These are phyloP conservation scores for Zostera marina DNA, from an alignment of 116 monocot genomes.

Conservation along the genomic window DNA sequence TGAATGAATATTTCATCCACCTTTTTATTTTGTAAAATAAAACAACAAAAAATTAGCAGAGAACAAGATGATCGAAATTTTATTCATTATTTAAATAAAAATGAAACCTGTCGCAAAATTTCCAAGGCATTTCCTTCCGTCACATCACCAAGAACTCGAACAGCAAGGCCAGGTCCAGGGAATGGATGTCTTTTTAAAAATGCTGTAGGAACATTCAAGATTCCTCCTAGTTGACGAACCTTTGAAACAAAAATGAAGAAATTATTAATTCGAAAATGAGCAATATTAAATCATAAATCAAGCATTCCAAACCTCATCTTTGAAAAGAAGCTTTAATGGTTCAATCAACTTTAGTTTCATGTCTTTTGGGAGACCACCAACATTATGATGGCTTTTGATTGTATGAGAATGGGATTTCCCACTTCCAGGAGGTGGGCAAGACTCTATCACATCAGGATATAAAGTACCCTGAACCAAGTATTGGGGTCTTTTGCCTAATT, in stretches of 20 bases:
- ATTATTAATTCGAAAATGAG: not conserved
- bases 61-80: not conserved
- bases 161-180: constrained; percentile 97
- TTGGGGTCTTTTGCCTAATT: constrained; percentile 43
- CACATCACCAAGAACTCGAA: constrained; percentile 85
- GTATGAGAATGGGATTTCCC: constrained; percentile 89
- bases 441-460: constrained; percentile 97
- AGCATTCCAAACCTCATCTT: constrained; percentile 64
- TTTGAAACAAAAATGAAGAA: constrained; percentile 1
- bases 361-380: constrained; percentile 90
- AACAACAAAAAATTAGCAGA: not conserved
- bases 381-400: constrained; percentile 97
- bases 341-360: constrained; percentile 96
- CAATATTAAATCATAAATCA: not conserved
- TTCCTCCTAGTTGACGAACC: constrained; percentile 74
- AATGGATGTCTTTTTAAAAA: constrained; percentile 96
- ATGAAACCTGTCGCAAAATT: constrained; percentile 61
- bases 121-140: constrained; percentile 89
- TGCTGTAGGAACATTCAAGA: constrained; percentile 69
- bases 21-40: constrained; percentile 15
- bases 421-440: constrained; percentile 96
- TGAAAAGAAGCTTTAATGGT: constrained; percentile 91
- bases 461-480: constrained; percentile 92
- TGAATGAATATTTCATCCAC: constrained; percentile 97
- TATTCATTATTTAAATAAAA: not conserved